Base-by-base conservation (phyloP, 1,284 basidiomycete genomes). In the Erythrobasidium hasegawianum region DNA sequence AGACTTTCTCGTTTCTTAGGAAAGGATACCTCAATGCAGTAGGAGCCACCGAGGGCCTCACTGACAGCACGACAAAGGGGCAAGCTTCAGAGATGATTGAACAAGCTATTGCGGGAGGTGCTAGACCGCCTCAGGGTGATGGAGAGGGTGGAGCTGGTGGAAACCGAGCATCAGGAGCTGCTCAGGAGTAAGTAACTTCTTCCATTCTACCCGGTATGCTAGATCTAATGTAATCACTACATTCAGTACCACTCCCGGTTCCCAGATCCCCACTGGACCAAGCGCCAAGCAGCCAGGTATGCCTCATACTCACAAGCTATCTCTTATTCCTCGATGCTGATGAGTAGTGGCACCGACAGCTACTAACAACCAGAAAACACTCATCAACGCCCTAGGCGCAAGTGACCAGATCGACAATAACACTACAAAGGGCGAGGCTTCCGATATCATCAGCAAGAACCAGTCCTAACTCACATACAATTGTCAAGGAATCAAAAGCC, bases 291-390 rank as follows among this genome's bases (percentile, higher is more conserved):
- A 57, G 39, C 55, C 55, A 39, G 43, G 43, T 47, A 24, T 8
- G 43, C n/a, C n/a, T n/a, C n/a, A n/a, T n/a, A n/a, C n/a, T n/a
- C n/a, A n/a, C n/a, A n/a, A n/a, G n/a, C n/a, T n/a, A n/a, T n/a
- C n/a, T n/a, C n/a, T n/a, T n/a, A n/a, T n/a, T n/a, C n/a, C n/a
- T n/a, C n/a, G n/a, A n/a, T n/a, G n/a, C n/a, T n/a, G n/a, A n/a
- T n/a, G n/a, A 33, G 33, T 33, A 4, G 33, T 33, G 33, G n/a
- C n/a, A n/a, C n/a, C n/a, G n/a, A n/a, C 43, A 47, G 55, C 55
- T 57, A 57, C 55, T 4, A 57, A 57, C 55, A 57, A 57, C 55
- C 55, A 57, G 55, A 57, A 57, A 33, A 57, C 55, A 18, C 55
- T 57, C n/a, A 22, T 57, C 39, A 33, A 57, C 22, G 7, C 16